Evolutionary conservation across 169 alveolate species (phyloP), one percentile per base, ranked within the genome.

Genomic region (Cryptosporidium bovis): DNA sequence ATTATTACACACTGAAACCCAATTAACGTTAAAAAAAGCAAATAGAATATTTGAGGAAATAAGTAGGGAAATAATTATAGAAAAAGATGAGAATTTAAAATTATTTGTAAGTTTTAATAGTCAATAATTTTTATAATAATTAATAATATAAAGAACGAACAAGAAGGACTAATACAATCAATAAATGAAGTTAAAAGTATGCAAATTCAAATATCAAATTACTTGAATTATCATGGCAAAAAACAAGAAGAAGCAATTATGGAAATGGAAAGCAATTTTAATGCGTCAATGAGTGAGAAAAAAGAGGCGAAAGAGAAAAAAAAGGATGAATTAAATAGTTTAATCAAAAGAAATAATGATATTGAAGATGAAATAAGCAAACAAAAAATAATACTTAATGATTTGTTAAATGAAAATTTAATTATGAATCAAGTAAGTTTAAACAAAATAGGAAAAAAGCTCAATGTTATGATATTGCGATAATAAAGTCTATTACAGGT

Each of bases 361-460:
- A 69, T 51, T 10, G 31, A 7, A 10, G 67, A 33, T 20, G 66
- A 69, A 33, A 34, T 69, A 16, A 16, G 7, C 15, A 69, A 51
- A 34, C 20, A 31, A 64, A 48, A 69, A 2, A 16, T 53, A n/a
- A 69, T 29, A 48, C 12, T 51, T 18, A 51, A 51, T 15, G 53
- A 69, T 12, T 51, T 69, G 51, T 13, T 18, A 16, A 53, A 69
- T 15, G 83, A 51, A 20, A 69, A 69, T 53, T 51, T 31, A 34
- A 24, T 44, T n/a, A 69, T 29, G 5, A n/a, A 16, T 29, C 31
- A 69, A 51, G 83, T 69, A 69, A 15, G 83, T 55, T 69, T 69
- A 34, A 69, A 20, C n/a, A 16, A 16, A 46, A 50, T 1, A 20
- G 12, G 15, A 12, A 18, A 10, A 46, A 40, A 6, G 48, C 5